Base-by-base conservation (phyloP, 129 eudicot species). In the Lactuca saligna region DNA sequence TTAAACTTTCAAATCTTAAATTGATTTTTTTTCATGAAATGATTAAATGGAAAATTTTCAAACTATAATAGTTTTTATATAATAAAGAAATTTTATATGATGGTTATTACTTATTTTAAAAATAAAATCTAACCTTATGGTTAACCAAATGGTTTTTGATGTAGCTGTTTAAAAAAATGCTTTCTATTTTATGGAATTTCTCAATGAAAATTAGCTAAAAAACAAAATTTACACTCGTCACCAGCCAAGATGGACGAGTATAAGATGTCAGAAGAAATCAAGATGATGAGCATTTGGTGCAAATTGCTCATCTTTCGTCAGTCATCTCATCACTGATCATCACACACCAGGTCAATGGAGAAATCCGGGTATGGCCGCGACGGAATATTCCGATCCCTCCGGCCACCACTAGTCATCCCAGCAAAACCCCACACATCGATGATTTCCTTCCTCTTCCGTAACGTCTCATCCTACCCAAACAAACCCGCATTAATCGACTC, bases 361-460 rank as follows among this genome's bases (percentile, higher is more conserved):
- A 86, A 82, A 75, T 88, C 96, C 10, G 97, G 97, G 3, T 91
- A 85, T 59, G 94, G 96, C 60, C 81, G 80, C 4, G 97, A 91
- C 71, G 91, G 96, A 51, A 85, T 88, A 6, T 83, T 76, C 87
- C 68, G 97, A 54, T 91, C 97, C 6, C 83, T 88, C 15, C 65
- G 96, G 33, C 96, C 94, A 34, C 87, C 91, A 4, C 44, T 86
- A 10, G 17, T 37, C 46, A 59, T 84, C 62, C 94, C 91, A 33
- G 64, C 61, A 61, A 54, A 71, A 56, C 75, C 93, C 16, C 80
- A 82, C 51, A 80, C 82, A 38, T 85, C 91, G 8, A 84, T 92
- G 87, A 67, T 84, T 44, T 82, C 95, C 8, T 92, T 88, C 69
- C 95, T 88, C 44, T 86, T 92, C 83, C 81, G 96, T 11, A 82